These are phyloP conservation scores for Lichenothelia convexa DNA, from an alignment of 495 filamentous ascomycete species.

Conservation along the genomic window DNA sequence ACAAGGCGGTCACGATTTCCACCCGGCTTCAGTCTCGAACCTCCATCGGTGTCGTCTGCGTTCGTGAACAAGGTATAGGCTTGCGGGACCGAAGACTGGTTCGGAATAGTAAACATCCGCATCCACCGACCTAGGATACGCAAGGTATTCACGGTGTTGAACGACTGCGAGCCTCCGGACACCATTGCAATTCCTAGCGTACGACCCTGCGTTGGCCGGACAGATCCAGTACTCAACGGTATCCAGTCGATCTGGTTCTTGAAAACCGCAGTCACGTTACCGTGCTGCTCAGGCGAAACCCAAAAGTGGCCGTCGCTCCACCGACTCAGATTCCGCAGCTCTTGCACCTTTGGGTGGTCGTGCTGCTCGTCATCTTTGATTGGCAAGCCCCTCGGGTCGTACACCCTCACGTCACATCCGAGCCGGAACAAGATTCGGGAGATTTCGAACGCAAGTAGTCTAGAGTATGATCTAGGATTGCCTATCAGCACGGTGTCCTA, in stretches of 20 bases:
- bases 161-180: constrained; percentile 48
- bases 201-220: constrained; percentile 51
- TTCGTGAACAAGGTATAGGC: constrained; percentile 49
- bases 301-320: constrained; percentile 60
- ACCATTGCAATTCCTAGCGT: constrained; percentile 50
- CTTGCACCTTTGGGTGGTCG: constrained; percentile 42
- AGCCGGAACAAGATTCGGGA: constrained; percentile 44
- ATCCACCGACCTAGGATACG: constrained; percentile 58
- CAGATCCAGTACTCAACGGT: constrained; percentile 39
- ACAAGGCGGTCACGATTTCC: constrained; percentile 48
- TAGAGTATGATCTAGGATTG: constrained; percentile 35
- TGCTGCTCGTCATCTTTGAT: constrained; percentile 44
- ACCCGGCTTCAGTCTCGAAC: constrained; percentile 37
- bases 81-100: constrained; percentile 46
- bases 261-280: constrained; percentile 52
- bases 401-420: constrained; percentile 50
- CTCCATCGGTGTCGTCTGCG: constrained; percentile 29
- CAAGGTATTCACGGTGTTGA: constrained; percentile 57
- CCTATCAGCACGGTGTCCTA: not conserved
- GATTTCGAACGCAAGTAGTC: constrained; percentile 41
- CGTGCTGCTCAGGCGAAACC: constrained; percentile 54
- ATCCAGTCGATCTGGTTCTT: constrained; percentile 69
- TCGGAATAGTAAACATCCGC: constrained; percentile 59
- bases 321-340: constrained; percentile 39
- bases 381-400: constrained; percentile 40